phyloP scores from a whole-genome alignment of 768 basidiomycete genomes.

The Mycena polygramma region DNA sequence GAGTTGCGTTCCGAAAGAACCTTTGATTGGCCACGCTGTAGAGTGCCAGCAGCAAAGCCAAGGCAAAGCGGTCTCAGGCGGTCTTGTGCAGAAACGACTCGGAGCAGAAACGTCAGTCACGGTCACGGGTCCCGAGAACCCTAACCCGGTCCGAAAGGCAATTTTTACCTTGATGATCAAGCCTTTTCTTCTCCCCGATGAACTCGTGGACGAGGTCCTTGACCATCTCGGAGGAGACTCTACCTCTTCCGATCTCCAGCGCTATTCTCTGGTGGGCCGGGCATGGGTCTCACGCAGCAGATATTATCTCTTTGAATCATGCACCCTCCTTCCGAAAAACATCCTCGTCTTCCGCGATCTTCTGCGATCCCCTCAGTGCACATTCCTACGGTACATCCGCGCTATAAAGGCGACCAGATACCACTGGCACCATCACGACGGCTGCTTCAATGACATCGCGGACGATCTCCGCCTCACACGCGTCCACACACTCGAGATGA shows the following conservation, averaged over 20 bases:
- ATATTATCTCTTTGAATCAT: neutral
- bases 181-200: neutral
- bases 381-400: neutral
- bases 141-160: no score
- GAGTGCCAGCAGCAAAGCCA: no score
- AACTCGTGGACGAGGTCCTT: neutral
- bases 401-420: neutral
- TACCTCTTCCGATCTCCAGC: neutral
- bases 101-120: no score
- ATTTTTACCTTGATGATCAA: no score
- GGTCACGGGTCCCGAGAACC: no score
- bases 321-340: neutral
- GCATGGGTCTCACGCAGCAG: constrained; percentile 1
- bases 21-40: no score
- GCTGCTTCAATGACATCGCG: neutral
- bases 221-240: neutral
- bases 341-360: neutral
- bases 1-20: no score
- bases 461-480: neutral
- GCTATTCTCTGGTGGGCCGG: neutral
- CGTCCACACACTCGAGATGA: neutral
- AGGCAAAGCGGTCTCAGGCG: no score
- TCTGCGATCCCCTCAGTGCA: neutral
- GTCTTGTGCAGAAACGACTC: no score
- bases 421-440: neutral